A percentile compares a stretch with the other conserved stretches of the same genome.
These are phyloP conservation scores for Dichotomopilus funicola DNA, from an alignment of 2,329 filamentous ascomycete genomes.

Conservation along the genomic window DNA sequence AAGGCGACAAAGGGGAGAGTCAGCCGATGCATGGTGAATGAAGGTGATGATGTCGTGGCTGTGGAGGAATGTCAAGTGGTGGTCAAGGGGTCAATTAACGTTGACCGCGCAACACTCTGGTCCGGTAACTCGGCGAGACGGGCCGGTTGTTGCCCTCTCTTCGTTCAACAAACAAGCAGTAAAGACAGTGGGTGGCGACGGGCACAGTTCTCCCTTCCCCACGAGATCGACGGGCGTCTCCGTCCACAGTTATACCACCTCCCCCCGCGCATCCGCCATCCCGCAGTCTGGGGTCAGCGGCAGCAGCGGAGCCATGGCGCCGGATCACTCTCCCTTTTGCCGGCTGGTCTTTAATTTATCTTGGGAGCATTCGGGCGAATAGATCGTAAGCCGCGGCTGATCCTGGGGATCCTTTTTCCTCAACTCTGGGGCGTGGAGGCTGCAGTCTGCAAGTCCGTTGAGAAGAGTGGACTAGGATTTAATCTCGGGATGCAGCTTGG, in stretches of 20 bases:
- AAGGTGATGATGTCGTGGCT: slow-evolving; percentile 1
- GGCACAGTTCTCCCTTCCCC: slow-evolving; percentile 10
- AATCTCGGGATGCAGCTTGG: slow-evolving; percentile 13
- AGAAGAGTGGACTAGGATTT: slow-evolving; percentile 2
- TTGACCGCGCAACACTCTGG: not conserved
- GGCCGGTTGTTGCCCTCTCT: not conserved
- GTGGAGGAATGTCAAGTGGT: slow-evolving; percentile 5
- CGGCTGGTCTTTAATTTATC: slow-evolving; percentile 17
- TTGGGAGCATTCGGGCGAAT: not conserved
- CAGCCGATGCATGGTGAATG: no score
- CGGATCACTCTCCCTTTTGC: slow-evolving; percentile 21
- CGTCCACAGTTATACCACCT: slow-evolving; percentile 18
- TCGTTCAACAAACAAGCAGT: slow-evolving; percentile 10
- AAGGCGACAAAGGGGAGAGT: slow-evolving; percentile 13
- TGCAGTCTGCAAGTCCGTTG: not conserved
- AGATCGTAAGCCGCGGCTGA: slow-evolving; percentile 4
- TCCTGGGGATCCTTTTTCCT: slow-evolving; percentile 14
- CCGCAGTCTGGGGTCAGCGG: not conserved
- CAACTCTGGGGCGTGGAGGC: not conserved
- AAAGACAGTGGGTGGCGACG: slow-evolving; percentile 15
- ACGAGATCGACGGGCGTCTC: slow-evolving; percentile 18
- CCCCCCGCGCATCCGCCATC: not conserved
- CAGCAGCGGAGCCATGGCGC: slow-evolving; percentile 14
- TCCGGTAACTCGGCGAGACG: not conserved
- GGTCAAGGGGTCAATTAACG: not conserved